These are phyloP conservation scores for Calonectria ilicicola DNA, from an alignment of 2,329 filamentous ascomycete genomes.

Conservation along the genomic window DNA sequence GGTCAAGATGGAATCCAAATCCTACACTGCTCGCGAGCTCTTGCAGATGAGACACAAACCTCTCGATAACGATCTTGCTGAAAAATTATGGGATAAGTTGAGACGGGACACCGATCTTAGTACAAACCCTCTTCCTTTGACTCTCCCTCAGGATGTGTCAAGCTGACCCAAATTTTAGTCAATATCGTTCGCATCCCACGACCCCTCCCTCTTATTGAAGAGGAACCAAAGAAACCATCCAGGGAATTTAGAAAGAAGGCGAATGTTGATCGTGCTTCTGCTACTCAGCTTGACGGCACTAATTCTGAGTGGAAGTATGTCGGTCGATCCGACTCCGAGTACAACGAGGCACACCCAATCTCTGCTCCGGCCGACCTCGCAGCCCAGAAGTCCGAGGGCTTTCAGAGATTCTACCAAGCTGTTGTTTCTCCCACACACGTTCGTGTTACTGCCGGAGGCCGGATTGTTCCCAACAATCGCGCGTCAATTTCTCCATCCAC, in stretches of 20 bases:
- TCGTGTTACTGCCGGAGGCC: constrained; percentile 74
- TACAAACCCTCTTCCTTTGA: constrained; percentile 39
- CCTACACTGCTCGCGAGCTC: constrained; percentile 60
- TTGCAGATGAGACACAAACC: constrained; percentile 49
- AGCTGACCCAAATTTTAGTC: constrained; percentile 34
- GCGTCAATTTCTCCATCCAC: constrained; percentile 63
- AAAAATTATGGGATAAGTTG: constrained; percentile 49
- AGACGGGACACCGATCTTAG: constrained; percentile 55
- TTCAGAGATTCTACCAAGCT: constrained; percentile 75
- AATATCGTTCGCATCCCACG: constrained; percentile 48
- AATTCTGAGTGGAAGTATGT: constrained; percentile 59
- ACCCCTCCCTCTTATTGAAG: constrained; percentile 46
- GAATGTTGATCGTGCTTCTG: constrained; percentile 29
- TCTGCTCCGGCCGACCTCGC: constrained; percentile 64
- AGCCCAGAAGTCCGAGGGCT: constrained; percentile 73
- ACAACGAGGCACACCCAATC: constrained; percentile 59
- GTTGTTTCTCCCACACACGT: constrained; percentile 77
- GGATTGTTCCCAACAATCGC: constrained; percentile 75
- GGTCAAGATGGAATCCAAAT: constrained; percentile 55
- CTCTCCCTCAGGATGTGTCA: neutral
- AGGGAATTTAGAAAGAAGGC: constrained; percentile 13
- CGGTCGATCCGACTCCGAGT: constrained; percentile 58
- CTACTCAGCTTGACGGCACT: constrained; percentile 53
- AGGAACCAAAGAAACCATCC: constrained; percentile 39
- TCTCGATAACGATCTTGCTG: constrained; percentile 41